Evolutionary conservation across 2,329 filamentous ascomycete genomes (phyloP).

Genomic region (Exophiala sp.): DNA sequence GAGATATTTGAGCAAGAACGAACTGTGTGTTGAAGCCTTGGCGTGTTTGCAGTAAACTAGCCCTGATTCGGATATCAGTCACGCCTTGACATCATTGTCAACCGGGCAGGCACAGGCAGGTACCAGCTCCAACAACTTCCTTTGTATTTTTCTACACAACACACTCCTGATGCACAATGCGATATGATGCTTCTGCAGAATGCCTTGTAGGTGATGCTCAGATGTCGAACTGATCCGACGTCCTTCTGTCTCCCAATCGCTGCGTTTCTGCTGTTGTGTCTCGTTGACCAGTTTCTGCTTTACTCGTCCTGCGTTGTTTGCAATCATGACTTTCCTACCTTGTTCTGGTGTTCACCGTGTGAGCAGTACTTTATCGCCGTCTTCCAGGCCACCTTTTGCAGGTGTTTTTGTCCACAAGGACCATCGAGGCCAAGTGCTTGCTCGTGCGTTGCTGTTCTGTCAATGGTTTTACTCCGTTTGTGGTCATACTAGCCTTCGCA

Average conservation of each 20-base stretch:
- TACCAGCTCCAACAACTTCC: neutral
- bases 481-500: conserved; percentile 22
- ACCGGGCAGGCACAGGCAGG: too few species aligned
- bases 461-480: neutral
- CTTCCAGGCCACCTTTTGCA: conserved; percentile 9
- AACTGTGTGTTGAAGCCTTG: conserved; percentile 19
- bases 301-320: neutral
- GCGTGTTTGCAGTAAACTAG: conserved; percentile 9
- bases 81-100: neutral
- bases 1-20: conserved; percentile 4
- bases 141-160: too few species aligned
- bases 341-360: conserved; percentile 16
- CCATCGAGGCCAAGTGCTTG: conserved; percentile 14
- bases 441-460: conserved; percentile 13
- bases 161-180: too few species aligned
- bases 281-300: neutral
- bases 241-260: neutral
- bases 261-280: neutral
- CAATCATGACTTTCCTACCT: conserved; percentile 7
- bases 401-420: conserved; percentile 18
- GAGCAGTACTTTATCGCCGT: conserved; percentile 3
- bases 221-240: too few species aligned
- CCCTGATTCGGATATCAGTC: neutral
- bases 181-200: too few species aligned
- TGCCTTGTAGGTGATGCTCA: too few species aligned